Percentiles rank a stretch among this genome's conserved stretches.
Conservation (phyloP, 257 asterid genomes). For the Oldenlandia corymbosa region DNA sequence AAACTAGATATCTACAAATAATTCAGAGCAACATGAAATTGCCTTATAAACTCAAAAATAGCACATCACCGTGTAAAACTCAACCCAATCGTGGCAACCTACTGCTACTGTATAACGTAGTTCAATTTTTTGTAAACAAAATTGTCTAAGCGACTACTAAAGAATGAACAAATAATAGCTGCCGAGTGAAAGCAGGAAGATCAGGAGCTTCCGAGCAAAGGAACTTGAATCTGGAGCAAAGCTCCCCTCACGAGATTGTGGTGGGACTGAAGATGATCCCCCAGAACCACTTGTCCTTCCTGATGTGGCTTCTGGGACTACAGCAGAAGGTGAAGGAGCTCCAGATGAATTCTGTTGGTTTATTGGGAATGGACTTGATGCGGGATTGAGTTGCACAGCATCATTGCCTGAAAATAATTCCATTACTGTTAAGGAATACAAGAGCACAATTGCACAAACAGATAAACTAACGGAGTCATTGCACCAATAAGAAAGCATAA, state of each 20-base stretch:
- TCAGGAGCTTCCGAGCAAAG: slow-evolving; percentile 23
- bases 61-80: not conserved
- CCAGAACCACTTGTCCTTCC: slow-evolving; percentile 31
- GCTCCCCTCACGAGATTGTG: slow-evolving; percentile 33
- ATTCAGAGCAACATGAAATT: not conserved
- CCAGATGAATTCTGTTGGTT: slow-evolving; percentile 32
- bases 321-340: slow-evolving; percentile 58
- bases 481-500: too few relatives aligned
- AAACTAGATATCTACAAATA: not conserved
- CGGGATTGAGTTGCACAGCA: slow-evolving; percentile 20
- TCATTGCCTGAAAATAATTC: slow-evolving; percentile 46
- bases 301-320: slow-evolving; percentile 64
- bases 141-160: slow-evolving; percentile 30
- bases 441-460: not conserved
- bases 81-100: not conserved
- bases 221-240: slow-evolving; percentile 31
- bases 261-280: slow-evolving; percentile 20
- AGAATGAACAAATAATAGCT: slow-evolving; percentile 40
- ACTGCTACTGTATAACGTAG: not conserved
- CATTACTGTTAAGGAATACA: not conserved
- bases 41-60: not conserved
- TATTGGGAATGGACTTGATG: slow-evolving; percentile 53
- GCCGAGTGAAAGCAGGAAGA: slow-evolving; percentile 33
- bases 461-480: not conserved
- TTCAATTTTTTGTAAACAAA: not conserved